A percentile compares a stretch with the other conserved stretches of the same genome.
phyloP scores from a whole-genome alignment of 306 rosid genomes.

The Rosa multiflora region DNA sequence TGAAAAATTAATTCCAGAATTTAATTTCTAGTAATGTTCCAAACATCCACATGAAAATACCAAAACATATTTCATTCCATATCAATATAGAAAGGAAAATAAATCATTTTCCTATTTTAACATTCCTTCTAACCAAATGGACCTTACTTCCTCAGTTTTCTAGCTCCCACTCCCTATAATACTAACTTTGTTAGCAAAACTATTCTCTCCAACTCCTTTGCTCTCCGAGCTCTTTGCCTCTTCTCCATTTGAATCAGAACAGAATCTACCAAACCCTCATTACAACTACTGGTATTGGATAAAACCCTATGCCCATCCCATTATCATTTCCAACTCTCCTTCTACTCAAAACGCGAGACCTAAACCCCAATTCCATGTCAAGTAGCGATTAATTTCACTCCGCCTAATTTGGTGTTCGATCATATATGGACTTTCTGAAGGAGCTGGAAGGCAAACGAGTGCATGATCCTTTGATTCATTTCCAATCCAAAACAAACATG shows the following conservation, averaged over 20 bases:
- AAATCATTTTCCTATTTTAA: no score
- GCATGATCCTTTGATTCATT: constrained; percentile 42
- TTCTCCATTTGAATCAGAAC: constrained; percentile 25
- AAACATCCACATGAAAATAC: no score
- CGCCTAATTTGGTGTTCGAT: background rate
- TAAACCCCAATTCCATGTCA: background rate
- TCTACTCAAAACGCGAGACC: background rate
- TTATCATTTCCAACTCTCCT: background rate
- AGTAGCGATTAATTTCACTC: background rate
- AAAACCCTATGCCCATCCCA: constrained; percentile 14
- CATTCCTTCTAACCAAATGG: no score
- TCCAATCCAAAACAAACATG: constrained; percentile 18
- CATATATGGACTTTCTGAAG: constrained; percentile 61
- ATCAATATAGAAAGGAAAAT: no score
- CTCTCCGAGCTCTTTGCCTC: constrained; percentile 8
- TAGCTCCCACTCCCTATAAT: background rate
- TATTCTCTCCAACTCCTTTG: background rate
- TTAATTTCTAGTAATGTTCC: no score
- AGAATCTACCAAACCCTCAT: constrained; percentile 20
- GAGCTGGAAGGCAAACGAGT: constrained; percentile 65
- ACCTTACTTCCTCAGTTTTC: background rate
- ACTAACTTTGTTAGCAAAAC: background rate
- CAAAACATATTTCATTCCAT: no score
- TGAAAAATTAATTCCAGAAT: no score
- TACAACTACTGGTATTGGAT: constrained; percentile 1